Percentiles rank a stretch among this genome's conserved stretches.
Conservation (phyloP, 345 rosid genomes). For the Tarenaya hassleriana region DNA sequence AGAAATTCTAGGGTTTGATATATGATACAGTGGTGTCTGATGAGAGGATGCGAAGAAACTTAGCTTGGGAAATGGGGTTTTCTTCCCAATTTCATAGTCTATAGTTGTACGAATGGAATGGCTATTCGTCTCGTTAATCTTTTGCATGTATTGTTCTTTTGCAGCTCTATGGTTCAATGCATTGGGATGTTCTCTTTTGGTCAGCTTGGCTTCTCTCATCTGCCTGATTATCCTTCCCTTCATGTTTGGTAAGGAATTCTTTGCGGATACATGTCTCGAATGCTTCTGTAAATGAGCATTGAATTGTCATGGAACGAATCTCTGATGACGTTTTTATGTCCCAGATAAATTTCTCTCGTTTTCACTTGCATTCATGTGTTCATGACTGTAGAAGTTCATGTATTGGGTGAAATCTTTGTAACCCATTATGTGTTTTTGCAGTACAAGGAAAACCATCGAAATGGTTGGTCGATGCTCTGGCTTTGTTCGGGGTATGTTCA, state of each 20-base stretch:
- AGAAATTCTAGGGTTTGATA: no score
- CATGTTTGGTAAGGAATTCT: conserved; percentile 48
- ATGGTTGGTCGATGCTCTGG: conserved; percentile 80
- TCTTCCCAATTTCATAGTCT: conserved; percentile 4
- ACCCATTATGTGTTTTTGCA: conserved; percentile 32
- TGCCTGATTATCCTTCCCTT: conserved; percentile 80
- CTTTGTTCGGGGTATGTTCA: conserved; percentile 84
- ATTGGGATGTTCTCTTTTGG: conserved; percentile 94
- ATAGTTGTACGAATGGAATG: no score
- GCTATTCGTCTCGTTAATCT: background rate
- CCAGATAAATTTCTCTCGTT: conserved; percentile 1
- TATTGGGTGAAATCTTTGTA: conserved; percentile 1
- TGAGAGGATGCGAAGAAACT: background rate
- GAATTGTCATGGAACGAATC: background rate
- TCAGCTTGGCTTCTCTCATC: conserved; percentile 93
- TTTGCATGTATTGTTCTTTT: conserved; percentile 3
- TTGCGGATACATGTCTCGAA: no score
- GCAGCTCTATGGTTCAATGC: conserved; percentile 77
- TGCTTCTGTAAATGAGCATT: no score
- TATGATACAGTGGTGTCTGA: no score
- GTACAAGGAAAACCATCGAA: conserved; percentile 93
- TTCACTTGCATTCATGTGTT: background rate
- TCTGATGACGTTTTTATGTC: conserved; percentile 1
- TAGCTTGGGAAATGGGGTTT: background rate
- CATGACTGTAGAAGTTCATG: background rate